Conservation (phyloP, 495 filamentous ascomycete genomes). For the Aspergillus cavernicola region DNA sequence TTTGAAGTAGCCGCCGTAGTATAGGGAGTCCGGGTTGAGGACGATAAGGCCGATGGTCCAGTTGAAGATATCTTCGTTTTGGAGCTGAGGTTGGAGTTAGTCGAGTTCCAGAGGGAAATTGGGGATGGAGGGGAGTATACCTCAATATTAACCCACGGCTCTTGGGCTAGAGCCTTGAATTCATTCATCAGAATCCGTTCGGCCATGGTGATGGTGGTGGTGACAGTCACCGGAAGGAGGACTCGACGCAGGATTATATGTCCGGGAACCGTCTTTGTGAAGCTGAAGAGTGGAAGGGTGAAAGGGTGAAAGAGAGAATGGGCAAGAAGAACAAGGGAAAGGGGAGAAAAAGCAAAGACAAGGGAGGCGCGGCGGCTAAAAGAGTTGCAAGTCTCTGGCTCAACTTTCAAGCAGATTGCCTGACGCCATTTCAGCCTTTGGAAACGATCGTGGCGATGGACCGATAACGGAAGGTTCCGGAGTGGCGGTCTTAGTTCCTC, state of each 20-base stretch:
- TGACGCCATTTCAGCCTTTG: not conserved
- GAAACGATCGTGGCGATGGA: conserved; percentile 1
- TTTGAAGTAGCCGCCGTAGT: conserved; percentile 90
- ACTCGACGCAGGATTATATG: not conserved
- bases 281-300: not conserved
- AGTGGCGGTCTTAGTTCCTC: conserved; percentile 7
- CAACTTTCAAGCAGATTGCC: too few relatives aligned
- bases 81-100: conserved; percentile 44
- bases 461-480: conserved; percentile 18
- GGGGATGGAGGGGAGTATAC: conserved; percentile 37
- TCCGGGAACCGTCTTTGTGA: too few relatives aligned
- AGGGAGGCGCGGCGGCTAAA: not conserved
- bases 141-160: conserved; percentile 92
- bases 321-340: not conserved
- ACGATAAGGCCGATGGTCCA: conserved; percentile 90
- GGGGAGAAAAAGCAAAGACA: not conserved
- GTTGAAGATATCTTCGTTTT: conserved; percentile 71
- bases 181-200: conserved; percentile 87
- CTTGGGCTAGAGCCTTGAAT: conserved; percentile 74
- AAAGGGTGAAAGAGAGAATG: not conserved
- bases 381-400: too few relatives aligned
- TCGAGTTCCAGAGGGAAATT: not conserved
- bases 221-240: not conserved
- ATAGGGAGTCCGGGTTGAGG: conserved; percentile 84
- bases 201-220: conserved; percentile 44